Conservation (phyloP, 345 rosid genomes). For the Rhodomyrtus tomentosa region DNA sequence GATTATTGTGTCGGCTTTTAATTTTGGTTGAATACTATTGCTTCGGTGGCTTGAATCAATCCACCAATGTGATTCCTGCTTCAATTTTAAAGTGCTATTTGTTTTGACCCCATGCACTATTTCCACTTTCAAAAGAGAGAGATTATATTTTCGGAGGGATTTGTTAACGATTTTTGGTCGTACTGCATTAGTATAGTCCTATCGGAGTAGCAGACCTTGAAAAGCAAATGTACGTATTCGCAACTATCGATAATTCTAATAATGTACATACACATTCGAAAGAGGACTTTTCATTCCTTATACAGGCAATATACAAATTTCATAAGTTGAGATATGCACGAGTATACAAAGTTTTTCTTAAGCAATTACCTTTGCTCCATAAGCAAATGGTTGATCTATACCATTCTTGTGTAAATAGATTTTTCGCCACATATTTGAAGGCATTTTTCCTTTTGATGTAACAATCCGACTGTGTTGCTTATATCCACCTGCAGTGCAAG, state of each 20-base stretch:
- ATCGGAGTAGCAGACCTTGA: background rate
- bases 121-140: background rate
- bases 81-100: background rate
- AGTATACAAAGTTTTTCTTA: background rate
- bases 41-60: background rate
- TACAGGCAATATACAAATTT: background rate
- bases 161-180: background rate
- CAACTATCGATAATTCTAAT: background rate
- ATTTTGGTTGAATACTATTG: background rate
- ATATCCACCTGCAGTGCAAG: background rate
- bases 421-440: background rate
- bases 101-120: background rate
- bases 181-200: background rate
- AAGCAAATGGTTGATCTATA: background rate
- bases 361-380: background rate
- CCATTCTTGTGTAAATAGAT: background rate
- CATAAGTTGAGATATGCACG: background rate
- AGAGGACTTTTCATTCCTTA: background rate
- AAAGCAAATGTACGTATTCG: background rate
- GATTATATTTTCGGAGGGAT: background rate
- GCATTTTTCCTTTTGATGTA: background rate
- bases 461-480: background rate
- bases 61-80: background rate
- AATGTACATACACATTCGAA: background rate
- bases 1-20: background rate